These are phyloP conservation scores for Salvia splendens DNA, from an alignment of 257 asterid species.

Conservation along the genomic window DNA sequence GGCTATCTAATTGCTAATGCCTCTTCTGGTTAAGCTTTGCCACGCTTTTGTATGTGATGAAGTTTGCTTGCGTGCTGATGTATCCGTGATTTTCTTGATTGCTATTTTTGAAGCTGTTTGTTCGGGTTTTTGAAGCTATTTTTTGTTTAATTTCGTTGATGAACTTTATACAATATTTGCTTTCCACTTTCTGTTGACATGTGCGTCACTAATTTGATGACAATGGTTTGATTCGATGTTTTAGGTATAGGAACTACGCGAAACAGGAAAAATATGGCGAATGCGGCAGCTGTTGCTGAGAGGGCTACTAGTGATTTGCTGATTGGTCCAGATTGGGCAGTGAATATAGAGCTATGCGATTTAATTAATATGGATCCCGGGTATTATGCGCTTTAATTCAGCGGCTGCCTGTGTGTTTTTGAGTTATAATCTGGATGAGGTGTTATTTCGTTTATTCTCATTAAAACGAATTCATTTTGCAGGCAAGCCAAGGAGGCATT, in stretches of 20 bases:
- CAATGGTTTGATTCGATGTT: slow-evolving; percentile 24
- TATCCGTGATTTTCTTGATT: slow-evolving; percentile 25
- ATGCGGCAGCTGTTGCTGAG: slow-evolving; percentile 87
- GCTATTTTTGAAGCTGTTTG: neutral
- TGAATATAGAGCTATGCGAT: slow-evolving; percentile 92
- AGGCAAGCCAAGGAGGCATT: slow-evolving; percentile 94
- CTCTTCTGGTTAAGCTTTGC: slow-evolving; percentile 15
- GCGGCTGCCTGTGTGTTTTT: neutral
- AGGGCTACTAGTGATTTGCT: slow-evolving; percentile 94
- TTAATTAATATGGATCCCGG: slow-evolving; percentile 77
- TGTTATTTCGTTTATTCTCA: slow-evolving; percentile 25
- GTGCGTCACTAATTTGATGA: slow-evolving; percentile 16
- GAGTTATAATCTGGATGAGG: slow-evolving; percentile 7
- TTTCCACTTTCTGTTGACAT: neutral
- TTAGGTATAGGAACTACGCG: slow-evolving; percentile 30
- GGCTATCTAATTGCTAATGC: neutral
- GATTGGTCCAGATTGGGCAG: slow-evolving; percentile 98
- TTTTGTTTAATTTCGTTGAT: slow-evolving; percentile 13
- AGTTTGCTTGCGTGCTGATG: neutral
- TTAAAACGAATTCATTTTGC: slow-evolving; percentile 35
- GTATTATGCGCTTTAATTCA: slow-evolving; percentile 40
- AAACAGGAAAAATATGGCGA: slow-evolving; percentile 59
- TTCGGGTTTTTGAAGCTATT: neutral
- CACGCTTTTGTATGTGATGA: neutral
- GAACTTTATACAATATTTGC: neutral